These are phyloP conservation scores for Neurospora sp. DNA, from an alignment of 495 filamentous ascomycete species.

Conservation along the genomic window DNA sequence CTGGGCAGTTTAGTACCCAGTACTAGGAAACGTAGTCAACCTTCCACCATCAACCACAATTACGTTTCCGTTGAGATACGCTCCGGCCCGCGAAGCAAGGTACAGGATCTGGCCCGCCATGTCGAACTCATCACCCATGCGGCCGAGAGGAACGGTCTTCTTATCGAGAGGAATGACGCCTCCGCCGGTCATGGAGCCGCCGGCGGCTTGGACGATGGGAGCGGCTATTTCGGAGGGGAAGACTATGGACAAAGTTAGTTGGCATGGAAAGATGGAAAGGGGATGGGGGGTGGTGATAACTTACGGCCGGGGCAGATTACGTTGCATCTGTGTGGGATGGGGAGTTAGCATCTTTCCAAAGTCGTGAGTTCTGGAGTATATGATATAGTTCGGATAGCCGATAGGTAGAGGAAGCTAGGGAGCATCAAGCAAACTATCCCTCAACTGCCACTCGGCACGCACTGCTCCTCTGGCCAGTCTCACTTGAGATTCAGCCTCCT, in stretches of 20 bases:
- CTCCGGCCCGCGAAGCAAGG: slow-evolving; percentile 51
- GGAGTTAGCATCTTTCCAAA: too few relatives aligned
- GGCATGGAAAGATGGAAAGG: neutral
- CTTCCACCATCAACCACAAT: slow-evolving; percentile 53
- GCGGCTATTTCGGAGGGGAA: slow-evolving; percentile 57
- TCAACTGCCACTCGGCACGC: too few relatives aligned
- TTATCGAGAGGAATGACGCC: slow-evolving; percentile 15
- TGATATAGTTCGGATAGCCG: too few relatives aligned
- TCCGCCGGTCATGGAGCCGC: slow-evolving; percentile 24
- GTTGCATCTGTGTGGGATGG: slow-evolving; percentile 36
- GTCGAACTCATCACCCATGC: slow-evolving; percentile 35
- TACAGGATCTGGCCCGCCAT: slow-evolving; percentile 55
- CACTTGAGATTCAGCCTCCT: too few relatives aligned
- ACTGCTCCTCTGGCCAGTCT: too few relatives aligned
- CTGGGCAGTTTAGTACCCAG: slow-evolving; percentile 33
- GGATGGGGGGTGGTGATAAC: slow-evolving; percentile 13
- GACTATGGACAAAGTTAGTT: slow-evolving; percentile 25
- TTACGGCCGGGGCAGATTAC: slow-evolving; percentile 58
- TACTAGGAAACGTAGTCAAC: slow-evolving; percentile 39
- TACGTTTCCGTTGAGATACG: slow-evolving; percentile 52
- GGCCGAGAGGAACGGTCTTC: slow-evolving; percentile 19
- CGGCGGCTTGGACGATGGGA: slow-evolving; percentile 30
- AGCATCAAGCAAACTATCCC: too few relatives aligned
- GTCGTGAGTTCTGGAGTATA: too few relatives aligned
- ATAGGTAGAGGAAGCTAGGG: too few relatives aligned